Evolutionary conservation across 2,329 filamentous ascomycete species (phyloP), one percentile per base, ranked within the genome.

Genomic region (Stenocarpella maydis): DNA sequence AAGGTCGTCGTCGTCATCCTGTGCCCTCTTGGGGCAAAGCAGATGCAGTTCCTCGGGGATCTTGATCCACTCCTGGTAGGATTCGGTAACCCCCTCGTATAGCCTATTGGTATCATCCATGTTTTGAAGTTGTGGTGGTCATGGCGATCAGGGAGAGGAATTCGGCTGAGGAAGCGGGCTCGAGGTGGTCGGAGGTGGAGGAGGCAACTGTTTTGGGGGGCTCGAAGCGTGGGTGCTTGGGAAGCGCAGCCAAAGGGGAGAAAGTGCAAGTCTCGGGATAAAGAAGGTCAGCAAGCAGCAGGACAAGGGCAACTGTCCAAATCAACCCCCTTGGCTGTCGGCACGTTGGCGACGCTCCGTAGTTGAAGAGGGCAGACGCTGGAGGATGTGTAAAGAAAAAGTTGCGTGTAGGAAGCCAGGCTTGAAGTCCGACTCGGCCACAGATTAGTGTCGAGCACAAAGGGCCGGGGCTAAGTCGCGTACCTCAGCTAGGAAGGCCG

Each of bases 21-120:
- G 81, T 68, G 88, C 19, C 15, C 15, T 79, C 71, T 87, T 88
- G 1, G 92, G 90, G 71, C 92, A 94, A 70, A 93, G 87, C 65
- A 93, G 83, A 75, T 94, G 92, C 28, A 83, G 80, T 17, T 86
- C 80, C n/a, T 77, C 50, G 3, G 82, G 81, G n/a, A 86, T 78
- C 10, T 49, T 39, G 26, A 55, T 39, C 70, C 67, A 71, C 34
- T 71, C 67, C 37, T 64, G 55, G n/a, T 69, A 71, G 60, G 78
- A 74, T 63, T 72, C 72, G 45, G 72, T 72, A 64, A 78, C 76
- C 60, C 74, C 75, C 52, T 50, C 60, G 65, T 76, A 73, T 58
- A 78, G 70, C 50, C 75, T 63, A 66, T 74, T 72, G 41, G 72
- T 72, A 63, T 74, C 73, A 28, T 75, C 74, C 77, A 78, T 78